A percentile compares a stretch with the other conserved stretches of the same genome.
These are phyloP conservation scores for Panaeolus cyanescens DNA, from an alignment of 768 basidiomycete species.

Conservation along the genomic window DNA sequence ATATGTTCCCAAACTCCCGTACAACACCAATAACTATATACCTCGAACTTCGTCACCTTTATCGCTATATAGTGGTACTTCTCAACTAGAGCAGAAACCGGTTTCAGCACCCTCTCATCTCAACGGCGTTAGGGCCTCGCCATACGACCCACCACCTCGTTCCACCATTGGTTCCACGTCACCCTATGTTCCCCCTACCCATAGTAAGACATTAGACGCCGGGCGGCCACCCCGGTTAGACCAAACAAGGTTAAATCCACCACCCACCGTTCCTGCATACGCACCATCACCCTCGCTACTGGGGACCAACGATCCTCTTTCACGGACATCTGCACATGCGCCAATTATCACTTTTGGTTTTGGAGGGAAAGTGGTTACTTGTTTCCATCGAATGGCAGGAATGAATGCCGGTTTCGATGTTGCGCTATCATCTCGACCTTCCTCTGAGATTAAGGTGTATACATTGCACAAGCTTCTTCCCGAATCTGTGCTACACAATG, in stretches of 20 bases:
- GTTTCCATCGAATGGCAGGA: conserved; percentile 75
- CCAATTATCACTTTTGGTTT: conserved; percentile 92
- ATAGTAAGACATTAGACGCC: not conserved
- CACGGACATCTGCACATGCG: conserved; percentile 67
- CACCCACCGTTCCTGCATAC: conserved; percentile 56
- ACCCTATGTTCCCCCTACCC: not conserved
- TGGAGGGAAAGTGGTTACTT: conserved; percentile 88
- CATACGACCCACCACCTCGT: conserved; percentile 5
- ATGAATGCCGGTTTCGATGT: conserved; percentile 78
- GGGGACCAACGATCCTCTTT: conserved; percentile 81
- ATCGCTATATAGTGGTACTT: conserved; percentile 23
- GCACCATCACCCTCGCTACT: conserved; percentile 84
- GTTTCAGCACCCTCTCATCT: conserved; percentile 9
- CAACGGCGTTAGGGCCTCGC: conserved; percentile 5
- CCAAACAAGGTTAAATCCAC: not conserved
- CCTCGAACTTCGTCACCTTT: conserved; percentile 35
- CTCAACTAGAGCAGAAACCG: conserved; percentile 18
- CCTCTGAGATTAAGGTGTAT: conserved; percentile 70
- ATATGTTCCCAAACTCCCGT: conserved; percentile 32
- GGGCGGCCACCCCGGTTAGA: not conserved
- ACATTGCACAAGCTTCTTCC: conserved; percentile 70
- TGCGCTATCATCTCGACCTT: conserved; percentile 69
- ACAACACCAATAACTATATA: conserved; percentile 22
- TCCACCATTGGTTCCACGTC: not conserved
- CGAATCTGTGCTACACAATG: conserved; percentile 57